Evolutionary conservation across 2,329 filamentous ascomycete species (phyloP).

Genomic region (Cladosporium oxysporum): DNA sequence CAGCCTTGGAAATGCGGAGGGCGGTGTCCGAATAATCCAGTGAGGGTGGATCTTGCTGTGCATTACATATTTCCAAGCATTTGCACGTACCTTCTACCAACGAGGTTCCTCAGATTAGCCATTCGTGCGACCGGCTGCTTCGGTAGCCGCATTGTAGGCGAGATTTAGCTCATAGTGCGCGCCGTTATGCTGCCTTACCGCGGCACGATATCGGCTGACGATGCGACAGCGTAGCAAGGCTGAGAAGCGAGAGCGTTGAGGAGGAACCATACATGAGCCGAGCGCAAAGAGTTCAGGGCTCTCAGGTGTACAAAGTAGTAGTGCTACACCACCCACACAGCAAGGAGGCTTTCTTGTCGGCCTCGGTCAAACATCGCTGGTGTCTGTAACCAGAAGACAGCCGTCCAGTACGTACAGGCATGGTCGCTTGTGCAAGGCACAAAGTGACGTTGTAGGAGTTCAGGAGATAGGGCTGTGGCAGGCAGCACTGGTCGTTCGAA

Average conservation of each 20-base stretch:
- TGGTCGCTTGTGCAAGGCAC: not conserved
- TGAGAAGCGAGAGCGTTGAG: not conserved
- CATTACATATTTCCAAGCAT: slow-evolving; percentile 1
- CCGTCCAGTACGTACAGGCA: not conserved
- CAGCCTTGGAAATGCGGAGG: slow-evolving; percentile 6
- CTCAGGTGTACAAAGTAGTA: not conserved
- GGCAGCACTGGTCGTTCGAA: not conserved
- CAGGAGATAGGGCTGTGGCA: not conserved
- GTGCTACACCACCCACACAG: not conserved
- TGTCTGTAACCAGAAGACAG: not conserved
- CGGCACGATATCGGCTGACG: not conserved
- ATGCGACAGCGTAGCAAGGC: not conserved
- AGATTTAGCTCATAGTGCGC: not conserved
- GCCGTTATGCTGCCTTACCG: not conserved
- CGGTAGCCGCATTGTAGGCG: not conserved
- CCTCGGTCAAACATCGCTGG: not conserved
- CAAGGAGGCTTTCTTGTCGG: not conserved
- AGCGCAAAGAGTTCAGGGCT: not conserved
- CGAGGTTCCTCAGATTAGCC: not conserved
- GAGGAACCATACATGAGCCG: not conserved
- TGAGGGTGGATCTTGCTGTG: not conserved
- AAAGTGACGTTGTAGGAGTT: not conserved
- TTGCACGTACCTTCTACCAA: not conserved
- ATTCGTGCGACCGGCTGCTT: not conserved
- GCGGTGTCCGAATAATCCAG: not conserved